Conservation (phyloP, 176 grass and related monocot genomes). For the Oryza officinalis region DNA sequence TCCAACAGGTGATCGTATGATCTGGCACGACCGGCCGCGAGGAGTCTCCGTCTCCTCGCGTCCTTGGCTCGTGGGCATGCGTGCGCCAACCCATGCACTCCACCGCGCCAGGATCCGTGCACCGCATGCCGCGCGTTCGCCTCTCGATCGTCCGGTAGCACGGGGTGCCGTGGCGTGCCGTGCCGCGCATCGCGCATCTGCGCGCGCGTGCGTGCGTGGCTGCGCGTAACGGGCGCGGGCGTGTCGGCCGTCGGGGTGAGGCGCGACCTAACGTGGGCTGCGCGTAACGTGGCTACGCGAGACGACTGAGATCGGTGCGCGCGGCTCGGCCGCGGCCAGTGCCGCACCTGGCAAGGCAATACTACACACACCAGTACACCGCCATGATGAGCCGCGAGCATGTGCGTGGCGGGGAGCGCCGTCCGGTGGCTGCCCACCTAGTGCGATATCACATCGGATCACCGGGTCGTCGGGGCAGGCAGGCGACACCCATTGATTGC, state of each 20-base stretch:
- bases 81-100: background rate
- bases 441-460: background rate
- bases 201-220: background rate
- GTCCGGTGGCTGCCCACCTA: background rate
- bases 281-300: too few relatives aligned
- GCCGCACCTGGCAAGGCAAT: too few relatives aligned
- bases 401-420: background rate
- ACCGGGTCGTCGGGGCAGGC: background rate
- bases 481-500: slow-evolving; percentile 24
- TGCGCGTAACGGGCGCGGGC: background rate
- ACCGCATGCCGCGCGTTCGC: too few relatives aligned
- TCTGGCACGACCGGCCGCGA: background rate
- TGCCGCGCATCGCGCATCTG: too few relatives aligned
- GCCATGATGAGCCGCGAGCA: background rate
- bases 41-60: background rate
- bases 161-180: too few relatives aligned
- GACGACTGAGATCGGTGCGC: background rate
- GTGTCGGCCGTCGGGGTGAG: slow-evolving; percentile 4
- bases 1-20: background rate
- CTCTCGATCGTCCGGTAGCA: too few relatives aligned
- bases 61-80: background rate
- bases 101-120: too few relatives aligned
- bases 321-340: too few relatives aligned
- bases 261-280: slow-evolving; percentile 27
- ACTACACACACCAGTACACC: background rate